These are phyloP conservation scores for Xylariales sp. DNA, from an alignment of 2,329 filamentous ascomycete species.

Conservation along the genomic window DNA sequence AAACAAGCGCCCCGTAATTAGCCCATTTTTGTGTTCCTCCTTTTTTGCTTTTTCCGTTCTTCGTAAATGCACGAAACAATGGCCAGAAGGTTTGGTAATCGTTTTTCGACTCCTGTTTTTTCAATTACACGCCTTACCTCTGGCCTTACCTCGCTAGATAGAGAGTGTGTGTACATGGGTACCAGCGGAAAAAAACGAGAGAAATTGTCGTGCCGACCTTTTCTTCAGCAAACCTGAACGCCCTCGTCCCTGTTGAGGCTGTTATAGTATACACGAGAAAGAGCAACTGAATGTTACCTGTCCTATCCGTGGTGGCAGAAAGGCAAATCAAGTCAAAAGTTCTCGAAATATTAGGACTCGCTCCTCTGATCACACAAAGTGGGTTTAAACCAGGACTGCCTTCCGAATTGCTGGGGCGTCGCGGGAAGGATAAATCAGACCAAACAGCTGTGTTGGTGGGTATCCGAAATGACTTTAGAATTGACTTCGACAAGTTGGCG, in stretches of 20 bases:
- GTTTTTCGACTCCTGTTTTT: too few relatives aligned
- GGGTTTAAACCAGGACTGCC: too few relatives aligned
- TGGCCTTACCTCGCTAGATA: slow-evolving; percentile 43
- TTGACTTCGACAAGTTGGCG: too few relatives aligned
- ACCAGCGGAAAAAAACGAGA: too few relatives aligned
- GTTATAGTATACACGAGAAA: neutral
- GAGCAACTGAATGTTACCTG: slow-evolving; percentile 2
- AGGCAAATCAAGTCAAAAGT: too few relatives aligned
- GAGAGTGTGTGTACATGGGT: neutral
- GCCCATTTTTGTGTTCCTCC: neutral
- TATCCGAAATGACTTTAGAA: too few relatives aligned
- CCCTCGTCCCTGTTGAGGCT: neutral
- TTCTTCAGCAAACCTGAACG: neutral
- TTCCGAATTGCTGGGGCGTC: too few relatives aligned
- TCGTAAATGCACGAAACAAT: slow-evolving; percentile 6
- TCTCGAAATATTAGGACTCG: too few relatives aligned
- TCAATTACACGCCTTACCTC: slow-evolving; percentile 46
- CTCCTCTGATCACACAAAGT: too few relatives aligned
- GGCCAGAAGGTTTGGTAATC: slow-evolving; percentile 30
- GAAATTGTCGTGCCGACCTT: too few relatives aligned
- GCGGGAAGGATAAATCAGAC: too few relatives aligned
- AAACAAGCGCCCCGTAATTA: neutral
- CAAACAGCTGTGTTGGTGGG: too few relatives aligned
- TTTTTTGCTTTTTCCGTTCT: slow-evolving; percentile 1
- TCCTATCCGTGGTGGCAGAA: slow-evolving; percentile 1